phyloP scores from a whole-genome alignment of 2,329 filamentous ascomycete species.

The Camptophora hylomeconis region DNA sequence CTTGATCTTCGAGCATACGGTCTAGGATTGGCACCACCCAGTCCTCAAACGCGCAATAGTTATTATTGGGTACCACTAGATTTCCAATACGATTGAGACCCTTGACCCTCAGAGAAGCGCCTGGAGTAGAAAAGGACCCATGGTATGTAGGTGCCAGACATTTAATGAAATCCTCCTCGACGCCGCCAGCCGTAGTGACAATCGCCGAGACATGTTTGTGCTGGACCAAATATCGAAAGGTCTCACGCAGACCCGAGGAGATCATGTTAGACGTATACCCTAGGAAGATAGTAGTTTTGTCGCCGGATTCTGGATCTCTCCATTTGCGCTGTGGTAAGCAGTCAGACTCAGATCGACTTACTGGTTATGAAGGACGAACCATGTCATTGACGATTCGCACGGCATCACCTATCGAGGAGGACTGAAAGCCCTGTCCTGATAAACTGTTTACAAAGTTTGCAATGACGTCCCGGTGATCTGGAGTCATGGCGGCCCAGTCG shows the following conservation, averaged over 20 bases:
- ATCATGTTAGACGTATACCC: constrained; percentile 97
- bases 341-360: constrained; percentile 8
- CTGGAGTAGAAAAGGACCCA: constrained; percentile 66
- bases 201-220: constrained; percentile 86
- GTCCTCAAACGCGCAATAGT: constrained; percentile 96
- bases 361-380: constrained; percentile 40
- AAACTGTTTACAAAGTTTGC: constrained; percentile 73
- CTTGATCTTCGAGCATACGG: constrained; percentile 84
- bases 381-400: constrained; percentile 90
- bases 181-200: constrained; percentile 86
- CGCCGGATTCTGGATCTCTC: constrained; percentile 64
- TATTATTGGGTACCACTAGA: constrained; percentile 86
- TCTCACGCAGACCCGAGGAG: constrained; percentile 84
- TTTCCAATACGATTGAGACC: constrained; percentile 96
- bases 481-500: constrained; percentile 74
- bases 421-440: constrained; percentile 76
- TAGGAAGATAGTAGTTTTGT: constrained; percentile 83
- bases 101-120: constrained; percentile 64
- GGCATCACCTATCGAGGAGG: constrained; percentile 69
- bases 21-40: constrained; percentile 96
- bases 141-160: constrained; percentile 91
- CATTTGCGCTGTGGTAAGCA: constrained; percentile 53
- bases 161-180: constrained; percentile 98
- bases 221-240: constrained; percentile 81
- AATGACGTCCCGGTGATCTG: constrained; percentile 62